phyloP scores from a whole-genome alignment of 768 basidiomycete species.

The Gymnopilus dilepis region DNA sequence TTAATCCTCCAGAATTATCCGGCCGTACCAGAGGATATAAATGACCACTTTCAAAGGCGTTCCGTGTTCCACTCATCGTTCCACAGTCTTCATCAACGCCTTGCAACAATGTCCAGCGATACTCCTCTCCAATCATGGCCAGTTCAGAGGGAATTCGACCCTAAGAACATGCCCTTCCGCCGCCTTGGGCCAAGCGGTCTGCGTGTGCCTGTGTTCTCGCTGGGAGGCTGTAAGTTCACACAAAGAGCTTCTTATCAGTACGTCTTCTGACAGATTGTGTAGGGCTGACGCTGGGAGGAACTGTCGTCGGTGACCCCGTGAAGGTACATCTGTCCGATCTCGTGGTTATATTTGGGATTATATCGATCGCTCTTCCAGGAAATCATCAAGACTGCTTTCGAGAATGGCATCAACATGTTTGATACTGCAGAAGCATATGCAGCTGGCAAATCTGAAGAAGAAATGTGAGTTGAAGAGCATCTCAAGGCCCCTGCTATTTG shows the following conservation, averaged over 20 bases:
- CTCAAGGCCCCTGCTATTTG: neutral
- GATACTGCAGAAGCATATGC: slow-evolving; percentile 71
- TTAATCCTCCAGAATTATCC: slow-evolving; percentile 3
- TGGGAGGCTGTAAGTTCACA: slow-evolving; percentile 61
- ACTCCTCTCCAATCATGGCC: slow-evolving; percentile 30
- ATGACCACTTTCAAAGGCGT: neutral
- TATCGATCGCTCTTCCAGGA: slow-evolving; percentile 45
- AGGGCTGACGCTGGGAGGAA: slow-evolving; percentile 65
- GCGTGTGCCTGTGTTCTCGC: slow-evolving; percentile 68
- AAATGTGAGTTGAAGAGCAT: slow-evolving; percentile 52
- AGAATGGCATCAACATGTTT: slow-evolving; percentile 75
- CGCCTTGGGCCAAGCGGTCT: slow-evolving; percentile 66
- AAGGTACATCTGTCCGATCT: slow-evolving; percentile 43
- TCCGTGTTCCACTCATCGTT: neutral
- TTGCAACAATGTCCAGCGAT: slow-evolving; percentile 14
- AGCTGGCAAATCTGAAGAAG: slow-evolving; percentile 67
- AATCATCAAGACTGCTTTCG: slow-evolving; percentile 74
- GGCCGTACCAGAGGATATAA: neutral
- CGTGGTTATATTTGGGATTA: neutral
- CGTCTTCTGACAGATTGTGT: neutral
- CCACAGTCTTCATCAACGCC: neutral
- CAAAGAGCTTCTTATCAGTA: neutral
- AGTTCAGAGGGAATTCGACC: slow-evolving; percentile 44
- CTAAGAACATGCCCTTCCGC: slow-evolving; percentile 64
- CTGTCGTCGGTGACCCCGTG: slow-evolving; percentile 69